Base-by-base conservation (phyloP, 805 yeast species). In the Yamadazyma ubonensis region DNA sequence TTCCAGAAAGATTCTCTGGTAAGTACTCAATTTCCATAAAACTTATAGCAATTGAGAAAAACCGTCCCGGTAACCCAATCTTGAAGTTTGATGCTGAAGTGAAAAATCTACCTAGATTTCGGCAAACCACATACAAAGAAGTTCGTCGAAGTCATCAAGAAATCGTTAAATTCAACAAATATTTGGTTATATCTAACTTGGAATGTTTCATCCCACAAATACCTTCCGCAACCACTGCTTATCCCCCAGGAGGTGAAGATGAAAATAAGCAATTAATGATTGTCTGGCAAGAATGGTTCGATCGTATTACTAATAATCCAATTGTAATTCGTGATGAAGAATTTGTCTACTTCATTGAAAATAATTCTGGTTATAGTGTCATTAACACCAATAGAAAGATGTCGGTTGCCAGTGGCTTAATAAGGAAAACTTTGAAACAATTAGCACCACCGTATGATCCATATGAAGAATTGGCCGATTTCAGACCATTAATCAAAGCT, bases 201-300 rank as follows among this genome's bases (percentile, higher is more conserved):
- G 98, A 93, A 59, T 90, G 93, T 41, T 89, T 91, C 63, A 89
- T 93, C 3, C 97, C 98, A 0, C 81, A 95, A 5, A 68, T 93
- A 29, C 97, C 98, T 0, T 66, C 71, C 15, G 70, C 93, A 1
- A 73, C 70, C 5, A 84, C 96, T 1, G 75, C 89, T 14, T 90
- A 81, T 54, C 95, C 96, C 18, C 68, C 79, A n/a, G 86, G 86
- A 38, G 86, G 90, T 32, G 84, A 84, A 20, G 97, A 91, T 46
- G 95, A 87, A 53, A 73, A 71, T 36, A 67, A 68, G 38, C 77
- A 78, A 40, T 68, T 87, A 29, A 63, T 72, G 34, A 50, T 51
- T 11, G 75, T 76, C 34, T 73, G 90, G 64, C 98, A 91, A 59
- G 76, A 71, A 46, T 93, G 99, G 99, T 82, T 93, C 49, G 77